These are phyloP conservation scores for Blastomyces percursus DNA, from an alignment of 2,329 filamentous ascomycete genomes.

Conservation along the genomic window DNA sequence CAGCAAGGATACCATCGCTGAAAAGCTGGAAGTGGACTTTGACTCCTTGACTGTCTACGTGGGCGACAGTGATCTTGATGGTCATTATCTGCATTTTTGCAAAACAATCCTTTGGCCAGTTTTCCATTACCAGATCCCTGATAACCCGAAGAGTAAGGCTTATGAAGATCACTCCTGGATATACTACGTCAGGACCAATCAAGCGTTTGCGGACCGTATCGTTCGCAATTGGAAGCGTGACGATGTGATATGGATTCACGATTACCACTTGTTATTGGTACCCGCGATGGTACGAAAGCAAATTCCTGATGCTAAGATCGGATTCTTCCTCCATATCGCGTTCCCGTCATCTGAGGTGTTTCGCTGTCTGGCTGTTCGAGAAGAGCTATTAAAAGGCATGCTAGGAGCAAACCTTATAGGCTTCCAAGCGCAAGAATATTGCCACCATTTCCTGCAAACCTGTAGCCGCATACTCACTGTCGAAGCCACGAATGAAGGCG, in stretches of 20 bases:
- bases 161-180: constrained; percentile 96
- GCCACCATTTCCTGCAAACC: constrained; percentile 87
- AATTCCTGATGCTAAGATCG: constrained; percentile 79
- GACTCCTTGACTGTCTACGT: constrained; percentile 76
- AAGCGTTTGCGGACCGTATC: constrained; percentile 84
- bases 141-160: constrained; percentile 96
- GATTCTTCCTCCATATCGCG: constrained; percentile 88
- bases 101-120: constrained; percentile 97
- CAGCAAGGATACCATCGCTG: constrained; percentile 72
- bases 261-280: constrained; percentile 86
- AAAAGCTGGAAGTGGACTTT: constrained; percentile 67
- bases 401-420: constrained; percentile 84
- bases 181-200: constrained; percentile 85
- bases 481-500: constrained; percentile 75
- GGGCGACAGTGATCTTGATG: constrained; percentile 84
- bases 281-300: constrained; percentile 82
- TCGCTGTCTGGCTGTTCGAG: constrained; percentile 76
- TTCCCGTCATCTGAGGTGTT: constrained; percentile 97
- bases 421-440: constrained; percentile 90
- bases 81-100: constrained; percentile 92
- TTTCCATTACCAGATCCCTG: constrained; percentile 95
- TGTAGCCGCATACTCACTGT: constrained; percentile 86
- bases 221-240: constrained; percentile 86
- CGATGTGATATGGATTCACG: constrained; percentile 89
- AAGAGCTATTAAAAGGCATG: constrained; percentile 81